These are phyloP conservation scores for Curvularia sp. DNA, from an alignment of 2,329 filamentous ascomycete genomes.

Conservation along the genomic window DNA sequence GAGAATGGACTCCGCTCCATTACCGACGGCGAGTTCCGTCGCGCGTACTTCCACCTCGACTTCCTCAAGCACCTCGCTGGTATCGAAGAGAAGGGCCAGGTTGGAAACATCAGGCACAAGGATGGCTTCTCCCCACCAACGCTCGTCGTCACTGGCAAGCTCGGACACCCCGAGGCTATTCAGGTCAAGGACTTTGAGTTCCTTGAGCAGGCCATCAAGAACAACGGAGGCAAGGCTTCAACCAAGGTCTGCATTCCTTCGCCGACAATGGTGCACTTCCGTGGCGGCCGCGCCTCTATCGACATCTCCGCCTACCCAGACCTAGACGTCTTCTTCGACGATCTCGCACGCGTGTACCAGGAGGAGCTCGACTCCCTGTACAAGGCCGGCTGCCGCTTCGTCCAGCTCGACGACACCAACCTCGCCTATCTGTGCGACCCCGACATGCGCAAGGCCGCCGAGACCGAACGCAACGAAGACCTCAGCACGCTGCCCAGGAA, in stretches of 20 bases:
- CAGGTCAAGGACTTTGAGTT: constrained; percentile 65
- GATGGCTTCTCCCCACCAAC: constrained; percentile 61
- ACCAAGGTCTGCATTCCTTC: constrained; percentile 65
- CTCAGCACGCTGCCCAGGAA: constrained; percentile 58
- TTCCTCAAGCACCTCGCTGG: constrained; percentile 63
- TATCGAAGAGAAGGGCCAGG: constrained; percentile 60
- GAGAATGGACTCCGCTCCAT: constrained; percentile 58
- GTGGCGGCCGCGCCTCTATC: constrained; percentile 62
- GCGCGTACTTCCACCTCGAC: constrained; percentile 66
- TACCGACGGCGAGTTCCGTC: constrained; percentile 65
- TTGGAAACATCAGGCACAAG: constrained; percentile 51
- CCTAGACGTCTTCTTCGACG: constrained; percentile 63
- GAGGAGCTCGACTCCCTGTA: constrained; percentile 63
- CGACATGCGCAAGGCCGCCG: constrained; percentile 62
- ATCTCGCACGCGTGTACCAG: constrained; percentile 63
- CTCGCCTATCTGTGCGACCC: constrained; percentile 66
- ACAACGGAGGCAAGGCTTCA: constrained; percentile 48
- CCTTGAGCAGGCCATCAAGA: constrained; percentile 58
- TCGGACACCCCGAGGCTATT: constrained; percentile 60
- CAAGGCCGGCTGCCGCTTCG: constrained; percentile 62
- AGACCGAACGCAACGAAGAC: constrained; percentile 58
- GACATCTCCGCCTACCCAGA: constrained; percentile 61
- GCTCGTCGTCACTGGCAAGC: constrained; percentile 62
- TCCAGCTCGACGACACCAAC: constrained; percentile 67
- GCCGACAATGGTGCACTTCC: constrained; percentile 68